Conservation (phyloP, 257 asterid genomes). For the Nicotiana undulata region DNA sequence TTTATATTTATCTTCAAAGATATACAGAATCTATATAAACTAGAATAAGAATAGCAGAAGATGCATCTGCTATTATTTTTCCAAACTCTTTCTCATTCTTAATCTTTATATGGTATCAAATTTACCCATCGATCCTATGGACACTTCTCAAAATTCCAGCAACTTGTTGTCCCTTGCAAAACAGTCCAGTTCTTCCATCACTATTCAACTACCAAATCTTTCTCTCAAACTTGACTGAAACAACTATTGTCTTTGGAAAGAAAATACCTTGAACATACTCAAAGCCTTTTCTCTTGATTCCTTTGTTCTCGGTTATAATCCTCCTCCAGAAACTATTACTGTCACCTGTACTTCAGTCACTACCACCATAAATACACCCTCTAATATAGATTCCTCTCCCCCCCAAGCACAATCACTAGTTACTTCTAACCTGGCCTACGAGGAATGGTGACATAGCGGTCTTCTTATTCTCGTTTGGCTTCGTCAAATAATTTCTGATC, state of each 20-base stretch:
- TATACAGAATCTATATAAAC: background rate
- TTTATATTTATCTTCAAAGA: background rate
- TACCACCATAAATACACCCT: too few species aligned
- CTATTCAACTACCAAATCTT: background rate
- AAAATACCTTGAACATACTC: too few species aligned
- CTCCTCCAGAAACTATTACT: too few species aligned
- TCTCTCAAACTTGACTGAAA: background rate
- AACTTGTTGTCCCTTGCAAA: background rate
- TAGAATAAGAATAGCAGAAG: background rate
- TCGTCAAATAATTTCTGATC: too few species aligned
- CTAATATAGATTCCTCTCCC: background rate
- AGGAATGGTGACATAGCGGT: too few species aligned
- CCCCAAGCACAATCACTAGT: background rate
- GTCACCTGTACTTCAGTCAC: background rate
- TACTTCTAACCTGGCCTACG: too few species aligned
- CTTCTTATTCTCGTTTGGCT: too few species aligned
- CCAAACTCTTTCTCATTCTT: background rate
- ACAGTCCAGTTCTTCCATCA: background rate
- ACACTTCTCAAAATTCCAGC: too few species aligned
- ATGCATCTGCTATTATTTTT: background rate
- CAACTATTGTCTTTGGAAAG: too few species aligned
- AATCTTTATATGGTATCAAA: background rate
- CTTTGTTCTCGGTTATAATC: too few species aligned
- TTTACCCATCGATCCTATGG: too few species aligned
- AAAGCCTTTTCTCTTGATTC: too few species aligned